phyloP scores from a whole-genome alignment of 805 yeast species.

The Candida alai region DNA sequence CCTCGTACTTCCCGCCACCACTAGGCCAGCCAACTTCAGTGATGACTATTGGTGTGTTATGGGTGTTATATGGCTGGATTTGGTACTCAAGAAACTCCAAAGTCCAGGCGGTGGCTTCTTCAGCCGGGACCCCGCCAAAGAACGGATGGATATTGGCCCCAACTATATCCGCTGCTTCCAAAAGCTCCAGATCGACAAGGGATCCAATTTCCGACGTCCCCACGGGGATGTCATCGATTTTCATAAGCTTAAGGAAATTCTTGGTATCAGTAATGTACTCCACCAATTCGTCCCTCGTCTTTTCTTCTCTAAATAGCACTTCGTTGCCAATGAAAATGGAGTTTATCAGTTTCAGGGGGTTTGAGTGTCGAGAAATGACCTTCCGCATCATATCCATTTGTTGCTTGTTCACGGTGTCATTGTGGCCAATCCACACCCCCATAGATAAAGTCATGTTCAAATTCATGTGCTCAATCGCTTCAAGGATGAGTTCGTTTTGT shows the following conservation, averaged over 20 bases:
- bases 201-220: constrained; percentile 64
- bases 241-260: constrained; percentile 28
- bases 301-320: constrained; percentile 52
- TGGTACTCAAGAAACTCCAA: constrained; percentile 43
- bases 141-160: constrained; percentile 71
- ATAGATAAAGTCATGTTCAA: constrained; percentile 54
- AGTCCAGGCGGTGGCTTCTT: constrained; percentile 51
- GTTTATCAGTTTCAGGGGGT: constrained; percentile 37
- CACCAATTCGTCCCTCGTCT: constrained; percentile 32
- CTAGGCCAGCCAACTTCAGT: constrained; percentile 76
- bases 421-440: constrained; percentile 59
- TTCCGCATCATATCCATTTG: constrained; percentile 46
- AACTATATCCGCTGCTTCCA: constrained; percentile 47
- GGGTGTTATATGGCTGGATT: constrained; percentile 33
- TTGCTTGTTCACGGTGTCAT: constrained; percentile 39
- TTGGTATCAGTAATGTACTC: constrained; percentile 42
- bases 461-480: constrained; percentile 47
- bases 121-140: constrained; percentile 52
- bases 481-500: constrained; percentile 50
- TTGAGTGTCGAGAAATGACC: constrained; percentile 41
- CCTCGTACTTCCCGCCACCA: constrained; percentile 47
- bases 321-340: constrained; percentile 61
- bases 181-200: constrained; percentile 33
- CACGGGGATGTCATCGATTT: constrained; percentile 41
- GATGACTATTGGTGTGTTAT: constrained; percentile 36